Evolutionary conservation across 2,329 filamentous ascomycete species (phyloP).

Genomic region (Clarireedia monteithiana): DNA sequence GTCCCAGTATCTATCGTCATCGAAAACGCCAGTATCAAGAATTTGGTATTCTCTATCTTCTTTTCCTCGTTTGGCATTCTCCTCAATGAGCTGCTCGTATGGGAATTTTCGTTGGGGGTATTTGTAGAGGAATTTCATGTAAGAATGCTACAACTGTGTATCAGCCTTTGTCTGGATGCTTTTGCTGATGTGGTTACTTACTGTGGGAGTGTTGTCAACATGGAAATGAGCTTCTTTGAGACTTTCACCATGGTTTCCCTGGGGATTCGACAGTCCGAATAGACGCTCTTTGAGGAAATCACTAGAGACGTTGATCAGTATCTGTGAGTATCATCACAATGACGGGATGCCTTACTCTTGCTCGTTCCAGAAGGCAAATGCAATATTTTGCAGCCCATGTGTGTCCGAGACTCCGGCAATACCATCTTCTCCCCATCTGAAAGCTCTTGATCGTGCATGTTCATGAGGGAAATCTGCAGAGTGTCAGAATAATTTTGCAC

Average conservation of each 20-base stretch:
- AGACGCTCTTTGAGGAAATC: constrained; percentile 91
- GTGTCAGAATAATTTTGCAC: constrained; percentile 21
- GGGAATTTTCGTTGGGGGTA: constrained; percentile 89
- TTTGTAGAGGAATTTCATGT: constrained; percentile 99
- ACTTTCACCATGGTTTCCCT: constrained; percentile 95
- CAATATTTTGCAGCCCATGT: constrained; percentile 85
- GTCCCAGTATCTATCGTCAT: constrained; percentile 90
- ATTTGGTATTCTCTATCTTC: constrained; percentile 86
- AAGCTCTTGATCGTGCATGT: constrained; percentile 78
- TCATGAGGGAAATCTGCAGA: constrained; percentile 83
- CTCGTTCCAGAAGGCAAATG: constrained; percentile 96
- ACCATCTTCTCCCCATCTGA: constrained; percentile 93
- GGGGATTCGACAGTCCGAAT: constrained; percentile 90
- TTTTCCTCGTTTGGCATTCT: constrained; percentile 71
- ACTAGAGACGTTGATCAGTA: constrained; percentile 41
- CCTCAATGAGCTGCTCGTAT: constrained; percentile 78
- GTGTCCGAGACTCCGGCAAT: constrained; percentile 93
- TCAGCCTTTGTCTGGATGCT: constrained; percentile 5
- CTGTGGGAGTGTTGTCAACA: constrained; percentile 77
- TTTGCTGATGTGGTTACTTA: constrained; percentile 10
- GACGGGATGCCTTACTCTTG: constrained; percentile 60
- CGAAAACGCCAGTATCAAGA: constrained; percentile 79
- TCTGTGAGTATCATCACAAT: constrained; percentile 26
- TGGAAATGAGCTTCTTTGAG: constrained; percentile 97
- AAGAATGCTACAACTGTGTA: constrained; percentile 62